phyloP scores from a whole-genome alignment of 441 rosid genomes.

The Flueggea neowawraea region DNA sequence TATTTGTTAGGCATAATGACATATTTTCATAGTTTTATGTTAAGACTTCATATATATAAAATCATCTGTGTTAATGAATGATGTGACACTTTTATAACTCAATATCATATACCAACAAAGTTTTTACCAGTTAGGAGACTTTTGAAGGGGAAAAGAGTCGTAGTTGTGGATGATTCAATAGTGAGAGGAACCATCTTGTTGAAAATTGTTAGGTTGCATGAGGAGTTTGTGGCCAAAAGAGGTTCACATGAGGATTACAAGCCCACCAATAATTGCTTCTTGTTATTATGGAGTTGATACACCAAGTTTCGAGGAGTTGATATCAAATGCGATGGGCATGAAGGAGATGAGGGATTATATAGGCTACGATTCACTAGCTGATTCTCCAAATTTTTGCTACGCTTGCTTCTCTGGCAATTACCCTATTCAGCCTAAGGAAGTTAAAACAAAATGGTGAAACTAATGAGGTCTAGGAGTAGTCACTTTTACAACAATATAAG shows the following conservation, averaged over 20 bases:
- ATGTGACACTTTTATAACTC: too few relatives aligned
- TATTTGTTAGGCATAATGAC: too few relatives aligned
- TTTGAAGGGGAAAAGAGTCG: slow-evolving; percentile 84
- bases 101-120: slow-evolving; percentile 30
- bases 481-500: too few relatives aligned
- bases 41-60: too few relatives aligned
- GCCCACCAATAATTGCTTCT: slow-evolving; percentile 83
- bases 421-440: slow-evolving; percentile 68
- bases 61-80: too few relatives aligned
- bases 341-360: slow-evolving; percentile 69
- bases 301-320: slow-evolving; percentile 85
- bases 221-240: slow-evolving; percentile 94
- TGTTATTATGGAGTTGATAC: slow-evolving; percentile 97
- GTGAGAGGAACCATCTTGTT: slow-evolving; percentile 93
- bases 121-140: slow-evolving; percentile 79
- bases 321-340: slow-evolving; percentile 76
- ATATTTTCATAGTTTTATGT: too few relatives aligned
- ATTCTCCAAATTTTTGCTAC: slow-evolving; percentile 59
- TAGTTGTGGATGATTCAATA: slow-evolving; percentile 93
- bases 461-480: too few relatives aligned
- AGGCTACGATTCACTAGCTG: slow-evolving; percentile 76
- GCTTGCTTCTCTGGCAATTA: slow-evolving; percentile 92
- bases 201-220: slow-evolving; percentile 73
- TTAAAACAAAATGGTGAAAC: slow-evolving; percentile 81
- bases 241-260: slow-evolving; percentile 96